Evolutionary conservation across 2,329 filamentous ascomycete species (phyloP).

Genomic region (Colletotrichum tabaci): DNA sequence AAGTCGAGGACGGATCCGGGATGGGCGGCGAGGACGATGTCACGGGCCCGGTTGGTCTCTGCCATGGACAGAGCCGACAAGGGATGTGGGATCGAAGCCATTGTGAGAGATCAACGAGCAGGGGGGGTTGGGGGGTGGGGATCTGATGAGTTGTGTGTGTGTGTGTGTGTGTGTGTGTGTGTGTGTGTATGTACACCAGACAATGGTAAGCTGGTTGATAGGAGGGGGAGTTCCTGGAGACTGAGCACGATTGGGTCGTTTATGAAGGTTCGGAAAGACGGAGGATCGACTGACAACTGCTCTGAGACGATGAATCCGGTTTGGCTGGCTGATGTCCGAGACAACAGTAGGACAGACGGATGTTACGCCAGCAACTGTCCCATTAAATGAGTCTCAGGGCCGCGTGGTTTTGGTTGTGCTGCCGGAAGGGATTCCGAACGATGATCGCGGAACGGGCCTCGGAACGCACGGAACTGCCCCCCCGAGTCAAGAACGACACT

Average conservation of each 20-base stretch:
- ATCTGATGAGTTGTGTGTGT: neutral
- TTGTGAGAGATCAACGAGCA: conserved; percentile 27
- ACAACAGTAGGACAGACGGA: neutral
- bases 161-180: no score
- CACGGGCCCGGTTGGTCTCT: conserved; percentile 54
- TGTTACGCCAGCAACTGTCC: conserved; percentile 5
- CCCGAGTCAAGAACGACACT: conserved; percentile 16
- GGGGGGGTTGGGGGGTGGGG: no score
- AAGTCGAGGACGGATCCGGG: conserved; percentile 54
- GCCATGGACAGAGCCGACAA: conserved; percentile 49
- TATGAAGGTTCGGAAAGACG: conserved; percentile 19
- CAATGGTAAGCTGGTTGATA: neutral
- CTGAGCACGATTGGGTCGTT: conserved; percentile 11
- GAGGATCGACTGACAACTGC: neutral
- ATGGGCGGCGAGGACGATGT: conserved; percentile 50
- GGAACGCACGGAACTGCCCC: conserved; percentile 16
- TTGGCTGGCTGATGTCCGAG: neutral
- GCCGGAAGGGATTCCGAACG: conserved; percentile 19
- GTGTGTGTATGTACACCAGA: no score
- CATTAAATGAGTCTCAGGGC: conserved; percentile 20
- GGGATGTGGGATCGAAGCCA: conserved; percentile 49
- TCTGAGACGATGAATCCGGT: neutral
- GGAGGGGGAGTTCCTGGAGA: neutral
- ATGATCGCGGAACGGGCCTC: neutral
- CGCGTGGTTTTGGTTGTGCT: neutral